A percentile compares a stretch with the other conserved stretches of the same genome.
These are phyloP conservation scores for Salvia miltiorrhiza DNA, from an alignment of 257 asterid genomes.

Conservation along the genomic window DNA sequence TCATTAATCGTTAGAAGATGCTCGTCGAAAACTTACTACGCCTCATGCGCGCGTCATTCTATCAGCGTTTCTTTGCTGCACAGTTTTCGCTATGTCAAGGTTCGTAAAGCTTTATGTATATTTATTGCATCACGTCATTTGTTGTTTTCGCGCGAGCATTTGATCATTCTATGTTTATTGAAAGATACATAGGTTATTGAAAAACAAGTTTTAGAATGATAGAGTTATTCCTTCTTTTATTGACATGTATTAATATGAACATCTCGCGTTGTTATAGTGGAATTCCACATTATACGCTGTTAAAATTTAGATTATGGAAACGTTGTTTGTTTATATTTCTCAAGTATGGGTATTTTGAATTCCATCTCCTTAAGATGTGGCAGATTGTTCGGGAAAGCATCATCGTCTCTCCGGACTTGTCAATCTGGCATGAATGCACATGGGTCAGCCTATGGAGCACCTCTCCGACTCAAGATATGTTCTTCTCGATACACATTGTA, in stretches of 20 bases:
- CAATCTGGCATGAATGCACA: constrained; percentile 15
- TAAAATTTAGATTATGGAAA: not conserved
- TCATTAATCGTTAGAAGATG: constrained; percentile 28
- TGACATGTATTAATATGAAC: not conserved
- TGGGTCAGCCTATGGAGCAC: constrained; percentile 36
- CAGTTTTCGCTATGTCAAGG: constrained; percentile 46
- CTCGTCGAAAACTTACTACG: constrained; percentile 27
- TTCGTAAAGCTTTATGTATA: constrained; percentile 1
- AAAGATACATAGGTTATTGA: not conserved
- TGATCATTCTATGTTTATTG: not conserved
- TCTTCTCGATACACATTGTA: constrained; percentile 40
- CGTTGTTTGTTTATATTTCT: constrained; percentile 9
- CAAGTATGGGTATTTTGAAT: constrained; percentile 14
- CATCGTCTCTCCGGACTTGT: constrained; percentile 27
- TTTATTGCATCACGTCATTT: not conserved
- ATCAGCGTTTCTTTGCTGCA: not conserved
- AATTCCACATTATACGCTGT: not conserved
- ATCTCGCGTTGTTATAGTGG: not conserved
- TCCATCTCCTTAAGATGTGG: constrained; percentile 24
- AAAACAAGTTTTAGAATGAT: not conserved
- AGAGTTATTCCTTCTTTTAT: not conserved
- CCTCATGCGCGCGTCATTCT: constrained; percentile 21
- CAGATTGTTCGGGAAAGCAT: constrained; percentile 53
- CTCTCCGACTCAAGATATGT: constrained; percentile 25
- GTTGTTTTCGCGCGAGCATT: not conserved